phyloP scores from a whole-genome alignment of 139 green algal species.

The Pleodorina starrii region DNA sequence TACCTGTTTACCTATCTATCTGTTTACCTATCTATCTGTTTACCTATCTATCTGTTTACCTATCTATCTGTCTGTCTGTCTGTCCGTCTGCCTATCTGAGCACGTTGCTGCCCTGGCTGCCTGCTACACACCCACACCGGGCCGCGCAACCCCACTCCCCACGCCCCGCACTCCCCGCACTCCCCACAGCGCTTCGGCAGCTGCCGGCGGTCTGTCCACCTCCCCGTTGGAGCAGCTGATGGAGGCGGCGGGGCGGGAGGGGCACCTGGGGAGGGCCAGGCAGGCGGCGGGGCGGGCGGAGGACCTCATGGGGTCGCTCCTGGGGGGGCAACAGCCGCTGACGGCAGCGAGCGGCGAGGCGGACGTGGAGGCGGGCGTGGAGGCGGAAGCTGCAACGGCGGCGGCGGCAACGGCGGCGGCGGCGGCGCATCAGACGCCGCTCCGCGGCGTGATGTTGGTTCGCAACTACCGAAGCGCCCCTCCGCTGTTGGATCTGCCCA shows the following conservation, averaged over 20 bases:
- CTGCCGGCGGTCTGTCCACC: slow-evolving; percentile 63
- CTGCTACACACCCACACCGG: too few species aligned
- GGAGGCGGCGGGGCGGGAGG: not conserved
- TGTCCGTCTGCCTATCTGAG: too few species aligned
- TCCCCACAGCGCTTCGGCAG: slow-evolving; percentile 37
- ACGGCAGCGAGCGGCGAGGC: too few species aligned
- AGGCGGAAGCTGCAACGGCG: not conserved
- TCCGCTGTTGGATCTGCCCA: slow-evolving; percentile 77
- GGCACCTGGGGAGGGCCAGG: not conserved
- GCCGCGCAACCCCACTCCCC: too few species aligned
- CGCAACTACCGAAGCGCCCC: slow-evolving; percentile 85
- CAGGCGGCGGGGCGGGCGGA: not conserved
- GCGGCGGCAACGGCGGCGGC: not conserved
- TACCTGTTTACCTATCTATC: not conserved
- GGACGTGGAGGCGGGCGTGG: too few species aligned
- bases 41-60: too few species aligned
- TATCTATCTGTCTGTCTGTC: too few species aligned
- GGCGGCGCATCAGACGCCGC: not conserved
- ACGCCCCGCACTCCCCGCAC: too few species aligned
- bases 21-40: too few species aligned
- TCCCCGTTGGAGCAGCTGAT: slow-evolving; percentile 81
- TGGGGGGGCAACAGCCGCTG: not conserved
- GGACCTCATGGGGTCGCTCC: not conserved
- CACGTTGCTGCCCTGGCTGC: too few species aligned
- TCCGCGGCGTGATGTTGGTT: slow-evolving; percentile 67